Evolutionary conservation across 1,139 yeast genomes (phyloP).

Genomic region (Scheffersomyces quercinus): DNA sequence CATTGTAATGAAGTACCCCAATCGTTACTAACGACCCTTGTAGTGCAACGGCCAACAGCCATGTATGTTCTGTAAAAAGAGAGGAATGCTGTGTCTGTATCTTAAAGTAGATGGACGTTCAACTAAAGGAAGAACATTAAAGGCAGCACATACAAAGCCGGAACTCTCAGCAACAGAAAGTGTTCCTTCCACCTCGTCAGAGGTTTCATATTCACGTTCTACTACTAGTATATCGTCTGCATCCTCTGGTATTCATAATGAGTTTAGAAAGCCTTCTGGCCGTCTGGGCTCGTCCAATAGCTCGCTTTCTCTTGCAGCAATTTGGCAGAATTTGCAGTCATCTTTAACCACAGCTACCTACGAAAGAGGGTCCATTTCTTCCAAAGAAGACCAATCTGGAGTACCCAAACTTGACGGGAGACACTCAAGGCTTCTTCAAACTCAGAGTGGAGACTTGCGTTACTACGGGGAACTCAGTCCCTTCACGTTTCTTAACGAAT

Average conservation of each 20-base stretch:
- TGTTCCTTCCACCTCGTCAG: background rate
- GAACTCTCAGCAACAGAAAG: background rate
- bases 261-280: background rate
- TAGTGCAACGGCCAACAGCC: conserved; percentile 1
- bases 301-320: background rate
- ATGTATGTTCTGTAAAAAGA: background rate
- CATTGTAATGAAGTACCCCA: conserved; percentile 24
- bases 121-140: background rate
- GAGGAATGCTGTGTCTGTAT: background rate
- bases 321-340: background rate
- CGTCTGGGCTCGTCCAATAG: conserved; percentile 5
- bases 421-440: conserved; percentile 19
- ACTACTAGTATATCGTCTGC: background rate
- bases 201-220: background rate
- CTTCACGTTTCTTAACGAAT: conserved; percentile 23
- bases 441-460: conserved; percentile 21
- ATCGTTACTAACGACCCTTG: conserved; percentile 5
- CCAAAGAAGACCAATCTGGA: conserved; percentile 5
- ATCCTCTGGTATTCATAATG: background rate
- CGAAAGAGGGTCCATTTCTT: background rate
- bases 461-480: conserved; percentile 31
- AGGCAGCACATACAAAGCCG: background rate
- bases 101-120: background rate
- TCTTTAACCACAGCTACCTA: background rate
- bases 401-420: conserved; percentile 17